Percentiles rank a stretch among this genome's conserved stretches.
Evolutionary conservation across 176 grass and related monocot genomes (phyloP).

Genomic region (Elymus sibiricus): DNA sequence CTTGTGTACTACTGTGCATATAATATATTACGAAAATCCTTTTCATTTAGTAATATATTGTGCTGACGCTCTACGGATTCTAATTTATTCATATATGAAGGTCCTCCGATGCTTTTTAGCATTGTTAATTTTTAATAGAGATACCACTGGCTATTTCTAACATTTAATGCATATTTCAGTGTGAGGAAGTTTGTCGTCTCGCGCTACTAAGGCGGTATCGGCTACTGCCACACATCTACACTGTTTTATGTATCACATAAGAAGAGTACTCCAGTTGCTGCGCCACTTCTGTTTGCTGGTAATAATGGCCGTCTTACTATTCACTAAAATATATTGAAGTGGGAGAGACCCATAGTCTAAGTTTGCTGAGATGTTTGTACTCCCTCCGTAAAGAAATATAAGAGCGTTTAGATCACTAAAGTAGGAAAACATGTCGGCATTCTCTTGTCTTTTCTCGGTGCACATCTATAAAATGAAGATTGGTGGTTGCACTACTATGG

Average conservation of each 20-base stretch:
- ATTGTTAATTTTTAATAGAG: not conserved
- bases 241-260: conserved; percentile 87
- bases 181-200: conserved; percentile 94
- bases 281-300: conserved; percentile 89
- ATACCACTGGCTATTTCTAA: conserved; percentile 3
- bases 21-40: not conserved
- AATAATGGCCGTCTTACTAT: conserved; percentile 17
- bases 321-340: not conserved
- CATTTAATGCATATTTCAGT: conserved; percentile 40
- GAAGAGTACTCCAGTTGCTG: conserved; percentile 65
- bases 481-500: not conserved
- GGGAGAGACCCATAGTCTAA: not conserved
- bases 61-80: not conserved
- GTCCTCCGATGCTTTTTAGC: not conserved
- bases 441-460: not conserved
- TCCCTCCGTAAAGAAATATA: no score
- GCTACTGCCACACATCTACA: conserved; percentile 83
- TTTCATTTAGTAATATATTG: not conserved
- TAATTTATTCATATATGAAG: not conserved
- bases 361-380: not conserved
- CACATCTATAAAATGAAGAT: not conserved
- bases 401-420: no score
- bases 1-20: not conserved
- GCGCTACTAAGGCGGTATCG: conserved; percentile 79
- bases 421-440: not conserved